Percentiles rank a stretch among this genome's conserved stretches.
These are phyloP conservation scores for Zalaria sp. DNA, from an alignment of 2,329 filamentous ascomycete species.

Conservation along the genomic window DNA sequence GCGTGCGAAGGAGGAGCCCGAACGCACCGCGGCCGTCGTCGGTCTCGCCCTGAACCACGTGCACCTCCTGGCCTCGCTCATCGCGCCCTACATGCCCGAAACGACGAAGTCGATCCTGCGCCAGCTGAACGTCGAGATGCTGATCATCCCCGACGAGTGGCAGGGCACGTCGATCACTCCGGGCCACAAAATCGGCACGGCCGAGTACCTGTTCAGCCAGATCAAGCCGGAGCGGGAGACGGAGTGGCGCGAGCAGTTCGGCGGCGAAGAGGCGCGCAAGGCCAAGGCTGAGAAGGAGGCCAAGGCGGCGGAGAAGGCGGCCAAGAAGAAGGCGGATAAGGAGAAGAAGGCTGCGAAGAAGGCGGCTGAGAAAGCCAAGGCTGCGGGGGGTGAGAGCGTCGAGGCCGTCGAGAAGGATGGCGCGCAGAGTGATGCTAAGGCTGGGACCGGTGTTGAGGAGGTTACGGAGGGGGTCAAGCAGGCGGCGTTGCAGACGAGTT, in stretches of 20 bases:
- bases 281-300: constrained; percentile 56
- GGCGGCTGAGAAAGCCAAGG: constrained; percentile 40
- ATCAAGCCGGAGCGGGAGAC: constrained; percentile 72
- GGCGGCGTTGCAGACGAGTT: constrained; percentile 26
- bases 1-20: constrained; percentile 44
- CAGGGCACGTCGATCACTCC: constrained; percentile 43
- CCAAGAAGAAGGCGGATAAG: constrained; percentile 50
- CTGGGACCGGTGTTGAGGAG: constrained; percentile 27
- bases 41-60: constrained; percentile 74
- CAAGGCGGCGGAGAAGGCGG: constrained; percentile 41
- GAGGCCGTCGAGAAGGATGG: constrained; percentile 66
- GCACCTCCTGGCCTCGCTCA: constrained; percentile 63
- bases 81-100: constrained; percentile 76
- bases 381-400: constrained; percentile 46
- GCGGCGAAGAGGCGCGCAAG: constrained; percentile 51
- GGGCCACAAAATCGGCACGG: constrained; percentile 69
- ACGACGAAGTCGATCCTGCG: constrained; percentile 60
- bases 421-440: constrained; percentile 19
- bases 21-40: constrained; percentile 48
- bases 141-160: constrained; percentile 42
- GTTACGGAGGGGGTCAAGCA: constrained; percentile 30
- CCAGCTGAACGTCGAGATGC: constrained; percentile 46
- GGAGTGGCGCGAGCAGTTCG: constrained; percentile 68
- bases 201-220: constrained; percentile 66
- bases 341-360: constrained; percentile 48